phyloP scores from a whole-genome alignment of 495 filamentous ascomycete genomes.

The Daldinia decipiens region DNA sequence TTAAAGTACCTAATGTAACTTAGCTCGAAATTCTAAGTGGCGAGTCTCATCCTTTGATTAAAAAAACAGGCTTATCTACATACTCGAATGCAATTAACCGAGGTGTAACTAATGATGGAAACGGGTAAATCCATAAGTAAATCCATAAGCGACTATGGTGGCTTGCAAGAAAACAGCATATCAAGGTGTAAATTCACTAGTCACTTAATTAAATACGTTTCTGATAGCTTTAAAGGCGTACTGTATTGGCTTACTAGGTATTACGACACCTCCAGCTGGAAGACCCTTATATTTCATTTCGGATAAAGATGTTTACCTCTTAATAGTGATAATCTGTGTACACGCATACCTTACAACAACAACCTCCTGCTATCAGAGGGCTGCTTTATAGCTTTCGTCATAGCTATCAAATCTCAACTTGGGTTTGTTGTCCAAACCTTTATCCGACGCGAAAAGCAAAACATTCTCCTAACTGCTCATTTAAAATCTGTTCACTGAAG shows the following conservation, averaged over 20 bases:
- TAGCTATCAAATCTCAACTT: constrained; percentile 17
- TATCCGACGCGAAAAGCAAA: constrained; percentile 19
- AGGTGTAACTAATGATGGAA: neutral
- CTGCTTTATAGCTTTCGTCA: constrained; percentile 1
- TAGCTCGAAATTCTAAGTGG: constrained; percentile 6
- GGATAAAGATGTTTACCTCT: constrained; percentile 12
- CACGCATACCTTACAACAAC: constrained; percentile 34
- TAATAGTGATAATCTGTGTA: constrained; percentile 36
- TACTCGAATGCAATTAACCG: constrained; percentile 6
- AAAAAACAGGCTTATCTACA: neutral
- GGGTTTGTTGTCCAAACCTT: constrained; percentile 19
- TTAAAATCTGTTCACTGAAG: constrained; percentile 2
- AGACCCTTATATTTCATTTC: constrained; percentile 6
- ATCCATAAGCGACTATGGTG: neutral
- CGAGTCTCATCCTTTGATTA: constrained; percentile 11
- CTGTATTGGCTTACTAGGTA: neutral
- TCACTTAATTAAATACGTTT: neutral
- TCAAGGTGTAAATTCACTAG: neutral
- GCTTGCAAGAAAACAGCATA: neutral
- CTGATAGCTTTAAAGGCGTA: neutral
- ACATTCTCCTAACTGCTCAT: constrained; percentile 13
- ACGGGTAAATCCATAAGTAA: constrained; percentile 1
- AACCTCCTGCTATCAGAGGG: constrained; percentile 6
- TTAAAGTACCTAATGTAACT: neutral
- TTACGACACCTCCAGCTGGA: neutral